Evolutionary conservation across 805 yeast genomes (phyloP), one percentile per base, ranked within the genome.

Genomic region (Ogataea pignaliae): DNA sequence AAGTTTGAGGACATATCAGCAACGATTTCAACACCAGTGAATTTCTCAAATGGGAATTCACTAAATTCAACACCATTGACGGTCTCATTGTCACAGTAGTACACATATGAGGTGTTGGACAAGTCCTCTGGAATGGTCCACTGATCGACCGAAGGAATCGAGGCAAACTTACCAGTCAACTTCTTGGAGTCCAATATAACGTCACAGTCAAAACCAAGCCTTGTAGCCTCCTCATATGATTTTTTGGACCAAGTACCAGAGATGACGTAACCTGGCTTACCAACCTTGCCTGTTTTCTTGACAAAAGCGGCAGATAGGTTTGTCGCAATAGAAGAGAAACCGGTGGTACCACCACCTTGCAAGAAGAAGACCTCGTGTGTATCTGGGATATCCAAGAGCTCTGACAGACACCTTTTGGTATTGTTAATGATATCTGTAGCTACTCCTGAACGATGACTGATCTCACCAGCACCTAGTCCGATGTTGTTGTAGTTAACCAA

Each of bases 331-430:
- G 96, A 81, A 3, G 98, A 86, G 55, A 93, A 93, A 6, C 97
- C 98, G 29, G 89, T 85, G 41, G 98, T 91, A 47, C 98, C 99
- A 50, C 99, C 99, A 52, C 99, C 98, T 71, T 93, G 99, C 68
- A 91, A 66, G 69, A 91, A 93, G 63, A 93, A 83, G 2, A 91
- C 91, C 64, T 89, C 97, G 63, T 93, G 95, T 29, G 95, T 84
- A 47, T 87, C 95, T 29, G 98, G 98, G 40, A 93, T 79, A 46
- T 72, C 60, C 61, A 89, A 67, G 43, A 93, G 69, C 58, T 85
- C 68, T 34, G 58, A 70, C 58, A 93, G 69, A 57, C 83, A 78
- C 35, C 66, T 69, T 66, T 87, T 88, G 36, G 98, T 81, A 51
- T 77, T 77, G 50, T 88, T 83, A 50, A 93, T 83, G 45, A 93